Conservation (phyloP, 2,329 filamentous ascomycete species). For the Botrytis paeoniae region DNA sequence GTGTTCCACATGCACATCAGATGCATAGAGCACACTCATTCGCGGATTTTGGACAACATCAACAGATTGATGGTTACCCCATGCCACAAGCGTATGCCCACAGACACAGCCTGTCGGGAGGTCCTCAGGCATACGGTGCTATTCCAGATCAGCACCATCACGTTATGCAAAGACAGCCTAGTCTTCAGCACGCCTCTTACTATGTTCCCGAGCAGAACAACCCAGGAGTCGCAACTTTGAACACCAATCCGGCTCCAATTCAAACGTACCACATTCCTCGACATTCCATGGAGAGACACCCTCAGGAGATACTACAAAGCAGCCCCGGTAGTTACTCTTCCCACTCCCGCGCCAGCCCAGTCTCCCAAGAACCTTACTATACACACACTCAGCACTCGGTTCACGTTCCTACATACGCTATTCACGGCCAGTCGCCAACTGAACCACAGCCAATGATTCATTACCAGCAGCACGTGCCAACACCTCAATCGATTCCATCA, state of each 20-base stretch:
- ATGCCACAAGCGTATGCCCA: slow-evolving; percentile 42
- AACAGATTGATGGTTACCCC: slow-evolving; percentile 42
- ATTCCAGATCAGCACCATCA: slow-evolving; percentile 45
- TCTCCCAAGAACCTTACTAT: slow-evolving; percentile 55
- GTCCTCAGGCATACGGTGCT: slow-evolving; percentile 44
- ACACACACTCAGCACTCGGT: slow-evolving; percentile 48
- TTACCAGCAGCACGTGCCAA: slow-evolving; percentile 36
- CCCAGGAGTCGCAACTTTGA: slow-evolving; percentile 60
- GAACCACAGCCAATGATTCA: slow-evolving; percentile 44
- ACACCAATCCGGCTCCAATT: slow-evolving; percentile 48
- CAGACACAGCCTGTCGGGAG: slow-evolving; percentile 48
- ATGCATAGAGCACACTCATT: slow-evolving; percentile 53
- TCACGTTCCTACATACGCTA: slow-evolving; percentile 48
- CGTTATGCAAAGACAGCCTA: slow-evolving; percentile 39
- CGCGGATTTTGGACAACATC: slow-evolving; percentile 48
- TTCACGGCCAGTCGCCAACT: slow-evolving; percentile 48
- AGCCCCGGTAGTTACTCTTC: slow-evolving; percentile 59
- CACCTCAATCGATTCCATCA: slow-evolving; percentile 33
- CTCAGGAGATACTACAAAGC: slow-evolving; percentile 51
- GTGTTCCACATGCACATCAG: slow-evolving; percentile 32
- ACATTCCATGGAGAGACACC: slow-evolving; percentile 43
- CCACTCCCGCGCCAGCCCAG: slow-evolving; percentile 51
- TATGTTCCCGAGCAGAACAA: slow-evolving; percentile 62
- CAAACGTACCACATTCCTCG: slow-evolving; percentile 46
- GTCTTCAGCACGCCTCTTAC: slow-evolving; percentile 36